Evolutionary conservation across 78 protist genomes (phyloP).

Genomic region (Emiliania huxleyi): DNA sequence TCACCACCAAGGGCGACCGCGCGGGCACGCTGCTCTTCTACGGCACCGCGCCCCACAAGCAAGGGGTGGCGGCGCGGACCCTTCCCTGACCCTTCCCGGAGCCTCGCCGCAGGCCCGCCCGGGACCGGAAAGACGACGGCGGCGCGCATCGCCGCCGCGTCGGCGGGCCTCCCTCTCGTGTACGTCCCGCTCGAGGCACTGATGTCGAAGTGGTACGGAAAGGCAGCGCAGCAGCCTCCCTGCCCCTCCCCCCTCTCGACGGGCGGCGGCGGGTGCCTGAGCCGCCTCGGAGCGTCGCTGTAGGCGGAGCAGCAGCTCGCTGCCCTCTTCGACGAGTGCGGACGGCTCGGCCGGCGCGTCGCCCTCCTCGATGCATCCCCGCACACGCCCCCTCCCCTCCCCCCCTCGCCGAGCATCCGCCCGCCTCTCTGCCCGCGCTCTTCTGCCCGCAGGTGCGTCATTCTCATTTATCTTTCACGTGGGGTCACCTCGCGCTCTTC

Average conservation of each 20-base stretch:
- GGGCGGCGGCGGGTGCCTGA: no score
- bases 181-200: neutral
- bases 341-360: neutral
- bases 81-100: no score
- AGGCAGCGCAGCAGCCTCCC: neutral
- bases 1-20: neutral
- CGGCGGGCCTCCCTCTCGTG: neutral
- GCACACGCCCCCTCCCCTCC: no score
- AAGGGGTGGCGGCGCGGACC: no score
- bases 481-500: no score
- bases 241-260: no score
- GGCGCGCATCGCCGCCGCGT: neutral
- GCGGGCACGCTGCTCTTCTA: neutral
- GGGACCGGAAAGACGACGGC: conserved; percentile 15
- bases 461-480: no score
- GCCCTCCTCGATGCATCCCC: no score
- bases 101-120: neutral
- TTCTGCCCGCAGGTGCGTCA: no score
- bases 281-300: no score
- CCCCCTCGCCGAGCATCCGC: no score
- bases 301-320: neutral
- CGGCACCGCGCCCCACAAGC: neutral
- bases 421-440: no score
- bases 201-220: neutral
- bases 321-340: neutral